Percentiles rank a stretch among this genome's conserved stretches.
These are phyloP conservation scores for Cyberlindnera americana DNA, from an alignment of 805 yeast genomes.

Conservation along the genomic window DNA sequence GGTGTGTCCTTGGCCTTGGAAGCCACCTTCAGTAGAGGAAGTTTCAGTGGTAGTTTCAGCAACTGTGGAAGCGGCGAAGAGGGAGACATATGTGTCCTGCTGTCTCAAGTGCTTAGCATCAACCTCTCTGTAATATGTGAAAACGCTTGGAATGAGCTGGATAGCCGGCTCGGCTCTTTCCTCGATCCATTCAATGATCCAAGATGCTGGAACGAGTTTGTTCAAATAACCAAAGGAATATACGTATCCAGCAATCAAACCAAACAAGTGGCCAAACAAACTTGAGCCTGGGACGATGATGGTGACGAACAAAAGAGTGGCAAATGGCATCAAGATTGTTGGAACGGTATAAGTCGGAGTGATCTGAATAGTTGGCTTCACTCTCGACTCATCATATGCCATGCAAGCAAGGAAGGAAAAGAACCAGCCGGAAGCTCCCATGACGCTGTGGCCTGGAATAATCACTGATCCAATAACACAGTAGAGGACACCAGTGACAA, in stretches of 20 bases:
- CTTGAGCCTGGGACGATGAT: slow-evolving; percentile 63
- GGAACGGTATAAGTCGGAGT: slow-evolving; percentile 47
- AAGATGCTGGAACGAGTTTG: slow-evolving; percentile 61
- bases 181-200: slow-evolving; percentile 64
- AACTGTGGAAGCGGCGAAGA: slow-evolving; percentile 16
- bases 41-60: not conserved
- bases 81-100: slow-evolving; percentile 28
- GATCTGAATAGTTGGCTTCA: slow-evolving; percentile 39
- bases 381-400: slow-evolving; percentile 44
- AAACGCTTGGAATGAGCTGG: slow-evolving; percentile 46
- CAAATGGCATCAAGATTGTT: slow-evolving; percentile 56
- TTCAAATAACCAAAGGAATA: slow-evolving; percentile 55
- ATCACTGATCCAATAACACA: slow-evolving; percentile 34
- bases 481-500: slow-evolving; percentile 48
- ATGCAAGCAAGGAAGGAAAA: slow-evolving; percentile 63
- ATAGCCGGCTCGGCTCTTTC: slow-evolving; percentile 47
- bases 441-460: slow-evolving; percentile 49
- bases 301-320: slow-evolving; percentile 45
- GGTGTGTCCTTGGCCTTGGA: slow-evolving; percentile 24
- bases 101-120: slow-evolving; percentile 48
- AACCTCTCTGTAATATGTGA: slow-evolving; percentile 57
- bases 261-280: slow-evolving; percentile 71
- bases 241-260: slow-evolving; percentile 61
- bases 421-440: slow-evolving; percentile 72
- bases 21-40: slow-evolving; percentile 2